Evolutionary conservation across 75 land plant species (phyloP), one percentile per base, ranked within the genome.

Genomic region (Picea glauca): DNA sequence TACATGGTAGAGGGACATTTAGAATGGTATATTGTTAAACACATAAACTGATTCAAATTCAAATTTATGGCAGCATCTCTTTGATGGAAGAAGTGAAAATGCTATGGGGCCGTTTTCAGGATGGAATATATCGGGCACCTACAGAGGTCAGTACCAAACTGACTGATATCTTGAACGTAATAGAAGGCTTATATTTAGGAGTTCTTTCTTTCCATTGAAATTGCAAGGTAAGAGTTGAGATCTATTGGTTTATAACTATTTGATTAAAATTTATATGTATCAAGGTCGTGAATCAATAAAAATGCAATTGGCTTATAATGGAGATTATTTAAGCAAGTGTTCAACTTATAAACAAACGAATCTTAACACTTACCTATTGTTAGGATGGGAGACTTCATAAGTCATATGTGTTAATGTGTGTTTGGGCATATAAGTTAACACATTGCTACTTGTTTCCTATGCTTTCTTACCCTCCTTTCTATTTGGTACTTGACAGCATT

Each of bases 51-150:
- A 70, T 70, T 70, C 23, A 40, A 68, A n/a, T 75, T 79, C 15
- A 13, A 73, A 23, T 43, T 50, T 56, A 75, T 54, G 58, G 56
- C 83, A 81, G 84, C 68, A 76, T 30, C 58, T 81, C 35, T 62
- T 77, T 30, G 65, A 50, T 20, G 88, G 79, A 78, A 91, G 88
- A 76, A 84, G 86, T 80, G 93, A 87, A 12, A 85, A 74, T 68
- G 93, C 84, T 58, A 12, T 90, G 76, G 91, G 91, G 63, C 83
- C 91, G 13, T 96, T 85, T 88, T 87, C 91, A 6, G 72, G 77
- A 80, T 89, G 98, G 90, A 96, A 96, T 65, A 92, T 96, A 75
- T 90, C 99, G 11, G 99, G 99, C 72, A 93, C 94, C 8, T 96
- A 94, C 79, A 92, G 83, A 90, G 99, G 99, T 95, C 50, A 58